Base-by-base conservation (phyloP, 345 rosid species). In the Triadica sebifera region DNA sequence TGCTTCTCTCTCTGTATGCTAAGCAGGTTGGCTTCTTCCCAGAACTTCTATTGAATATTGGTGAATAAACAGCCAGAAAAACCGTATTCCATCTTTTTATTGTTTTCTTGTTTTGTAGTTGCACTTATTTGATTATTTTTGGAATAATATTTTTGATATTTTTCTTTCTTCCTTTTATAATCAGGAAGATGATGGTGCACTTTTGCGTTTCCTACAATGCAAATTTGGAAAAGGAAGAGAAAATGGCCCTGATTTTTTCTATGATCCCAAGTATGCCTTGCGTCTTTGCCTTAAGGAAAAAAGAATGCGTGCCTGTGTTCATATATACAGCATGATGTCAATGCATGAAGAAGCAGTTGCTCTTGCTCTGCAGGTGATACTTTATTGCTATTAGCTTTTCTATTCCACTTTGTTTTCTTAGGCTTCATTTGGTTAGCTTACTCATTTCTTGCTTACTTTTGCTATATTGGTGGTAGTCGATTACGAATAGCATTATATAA, bases 281-380 rank as follows among this genome's bases (percentile, higher is more conserved):
- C 99, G 96, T 56, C 92, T 93, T 58, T 95, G 98, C 80, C 99
- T 95, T 78, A 95, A 93, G 84, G 94, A 89, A 86, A 95, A 85
- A 85, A 85, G 98, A 83, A 89, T 87, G 88, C 97, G 97, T 67
- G 98, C 99, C 61, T 95, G 99, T 74, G 92, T 95, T 73, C 98
- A 91, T 81, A 91, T 93, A 85, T 95, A 95, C 79, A 89, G 98
- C 85, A 93, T 95, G 99, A 95, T 95, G 99, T 87, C 93, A 78
- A 95, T 93, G 98, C 94, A 93, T 77, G 99, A 95, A 88, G 99
- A 95, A 84, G 99, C 99, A 65, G 98, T 93, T 87, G 98, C 96
- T 69, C 96, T 95, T 78, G 98, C 99, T 84, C 84, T 95, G 73
- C 96, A 93, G 99, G 99, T 95, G 63, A 81, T 55, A 39, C 8